phyloP scores from a whole-genome alignment of 2,329 filamentous ascomycete species.

The Calonectria pauciramosa region DNA sequence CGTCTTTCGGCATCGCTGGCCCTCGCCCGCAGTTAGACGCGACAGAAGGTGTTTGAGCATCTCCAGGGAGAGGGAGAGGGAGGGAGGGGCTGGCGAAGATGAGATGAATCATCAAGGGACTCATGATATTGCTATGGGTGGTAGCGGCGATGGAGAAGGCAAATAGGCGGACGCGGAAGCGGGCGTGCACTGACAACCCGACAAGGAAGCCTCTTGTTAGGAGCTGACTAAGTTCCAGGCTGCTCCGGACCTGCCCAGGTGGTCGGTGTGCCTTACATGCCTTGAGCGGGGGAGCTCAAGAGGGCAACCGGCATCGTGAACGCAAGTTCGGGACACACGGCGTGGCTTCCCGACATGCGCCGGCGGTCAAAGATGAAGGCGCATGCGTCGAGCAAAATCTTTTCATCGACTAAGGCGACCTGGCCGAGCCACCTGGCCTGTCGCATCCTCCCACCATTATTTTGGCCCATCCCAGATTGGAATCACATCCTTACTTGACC shows the following conservation, averaged over 20 bases:
- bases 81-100: constrained; percentile 15
- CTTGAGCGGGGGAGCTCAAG: background rate
- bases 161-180: constrained; percentile 10
- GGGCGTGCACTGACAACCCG: constrained; percentile 1
- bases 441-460: constrained; percentile 26
- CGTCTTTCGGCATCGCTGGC: constrained; percentile 14
- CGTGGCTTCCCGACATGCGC: constrained; percentile 24
- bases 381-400: background rate
- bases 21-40: background rate
- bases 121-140: constrained; percentile 13
- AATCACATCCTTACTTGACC: constrained; percentile 23
- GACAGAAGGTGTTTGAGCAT: constrained; percentile 2
- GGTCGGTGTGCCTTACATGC: background rate
- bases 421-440: constrained; percentile 3
- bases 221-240: background rate
- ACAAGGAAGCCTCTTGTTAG: background rate
- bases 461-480: constrained; percentile 18
- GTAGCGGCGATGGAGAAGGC: constrained; percentile 24
- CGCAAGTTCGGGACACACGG: constrained; percentile 11
- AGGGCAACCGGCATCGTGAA: constrained; percentile 25
- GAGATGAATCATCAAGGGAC: constrained; percentile 8
- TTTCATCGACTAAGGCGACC: background rate
- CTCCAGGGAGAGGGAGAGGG: background rate
- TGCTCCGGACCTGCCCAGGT: background rate
- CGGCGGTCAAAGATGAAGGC: constrained; percentile 25